These are phyloP conservation scores for Pichia sp. DNA, from an alignment of 1,139 yeast genomes.

Conservation along the genomic window DNA sequence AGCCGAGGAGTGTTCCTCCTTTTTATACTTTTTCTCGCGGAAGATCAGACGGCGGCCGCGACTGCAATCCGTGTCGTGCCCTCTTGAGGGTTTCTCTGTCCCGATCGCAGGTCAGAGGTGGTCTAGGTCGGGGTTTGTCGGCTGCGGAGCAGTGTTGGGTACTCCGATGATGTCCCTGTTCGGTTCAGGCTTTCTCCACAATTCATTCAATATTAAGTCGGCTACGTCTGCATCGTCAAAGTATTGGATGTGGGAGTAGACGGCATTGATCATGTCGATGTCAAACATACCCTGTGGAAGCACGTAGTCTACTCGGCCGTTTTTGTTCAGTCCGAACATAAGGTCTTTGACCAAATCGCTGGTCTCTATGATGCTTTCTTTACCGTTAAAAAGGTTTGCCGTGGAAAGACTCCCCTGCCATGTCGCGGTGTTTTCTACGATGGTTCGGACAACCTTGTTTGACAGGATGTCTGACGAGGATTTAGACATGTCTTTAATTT, in stretches of 20 bases:
- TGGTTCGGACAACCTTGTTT: constrained; percentile 27
- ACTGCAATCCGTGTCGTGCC: not conserved
- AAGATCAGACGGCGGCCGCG: not conserved
- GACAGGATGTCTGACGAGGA: constrained; percentile 33
- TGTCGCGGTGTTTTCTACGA: constrained; percentile 21
- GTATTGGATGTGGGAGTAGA: constrained; percentile 84
- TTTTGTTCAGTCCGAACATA: constrained; percentile 49
- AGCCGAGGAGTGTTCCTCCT: not conserved
- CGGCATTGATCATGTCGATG: constrained; percentile 69
- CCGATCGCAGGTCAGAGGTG: not conserved
- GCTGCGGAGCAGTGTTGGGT: not conserved
- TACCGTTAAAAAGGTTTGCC: constrained; percentile 4
- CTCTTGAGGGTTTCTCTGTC: constrained; percentile 4
- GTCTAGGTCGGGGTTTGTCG: not conserved
- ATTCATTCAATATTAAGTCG: constrained; percentile 63
- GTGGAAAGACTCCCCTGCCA: constrained; percentile 3
- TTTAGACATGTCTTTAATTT: constrained; percentile 38
- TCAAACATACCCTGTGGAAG: constrained; percentile 79
- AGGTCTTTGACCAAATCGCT: constrained; percentile 33
- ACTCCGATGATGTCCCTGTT: not conserved
- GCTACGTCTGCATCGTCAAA: constrained; percentile 86
- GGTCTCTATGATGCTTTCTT: constrained; percentile 19
- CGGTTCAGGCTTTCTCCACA: constrained; percentile 26
- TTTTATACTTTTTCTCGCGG: not conserved
- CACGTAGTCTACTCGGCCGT: constrained; percentile 78